These are phyloP conservation scores for Ballota nigra DNA, from an alignment of 257 asterid species.

Conservation along the genomic window DNA sequence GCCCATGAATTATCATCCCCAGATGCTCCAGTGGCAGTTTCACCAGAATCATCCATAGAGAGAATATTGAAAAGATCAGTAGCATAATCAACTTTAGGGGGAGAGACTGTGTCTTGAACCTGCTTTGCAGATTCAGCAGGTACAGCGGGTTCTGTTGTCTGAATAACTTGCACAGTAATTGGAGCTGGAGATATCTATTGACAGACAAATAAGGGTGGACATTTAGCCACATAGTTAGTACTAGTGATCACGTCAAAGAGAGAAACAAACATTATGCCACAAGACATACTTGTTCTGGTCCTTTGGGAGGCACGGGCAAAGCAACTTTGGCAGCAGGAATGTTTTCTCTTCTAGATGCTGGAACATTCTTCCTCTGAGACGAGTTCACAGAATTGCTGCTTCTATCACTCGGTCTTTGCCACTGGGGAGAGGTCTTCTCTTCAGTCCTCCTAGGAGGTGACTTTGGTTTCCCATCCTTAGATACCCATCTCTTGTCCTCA, in stretches of 20 bases:
- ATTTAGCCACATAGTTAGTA: not conserved
- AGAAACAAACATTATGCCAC: not conserved
- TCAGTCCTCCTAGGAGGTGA: slow-evolving; percentile 58
- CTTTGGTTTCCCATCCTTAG: slow-evolving; percentile 68
- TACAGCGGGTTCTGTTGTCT: slow-evolving; percentile 53
- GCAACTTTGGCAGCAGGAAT: slow-evolving; percentile 47
- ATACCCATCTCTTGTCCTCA: slow-evolving; percentile 92
- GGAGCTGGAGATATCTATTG: slow-evolving; percentile 70
- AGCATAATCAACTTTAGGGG: slow-evolving; percentile 82
- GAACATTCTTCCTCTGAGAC: slow-evolving; percentile 50
- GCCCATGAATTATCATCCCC: slow-evolving; percentile 85
- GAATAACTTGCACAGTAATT: slow-evolving; percentile 43
- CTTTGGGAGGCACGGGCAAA: slow-evolving; percentile 66
- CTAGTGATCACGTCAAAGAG: not conserved
- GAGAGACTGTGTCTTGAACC: slow-evolving; percentile 44
- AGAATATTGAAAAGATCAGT: slow-evolving; percentile 92
- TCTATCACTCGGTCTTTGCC: slow-evolving; percentile 68
- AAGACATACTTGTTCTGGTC: slow-evolving; percentile 61
- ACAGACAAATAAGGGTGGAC: slow-evolving; percentile 19
- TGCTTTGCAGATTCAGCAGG: slow-evolving; percentile 47
- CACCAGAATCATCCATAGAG: slow-evolving; percentile 67
- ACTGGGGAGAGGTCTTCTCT: slow-evolving; percentile 57
- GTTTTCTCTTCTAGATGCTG: slow-evolving; percentile 44
- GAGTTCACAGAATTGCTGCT: slow-evolving; percentile 49
- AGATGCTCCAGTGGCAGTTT: slow-evolving; percentile 52